Evolutionary conservation across 2,329 filamentous ascomycete genomes (phyloP).

Genomic region (Helicocarpus griseus): DNA sequence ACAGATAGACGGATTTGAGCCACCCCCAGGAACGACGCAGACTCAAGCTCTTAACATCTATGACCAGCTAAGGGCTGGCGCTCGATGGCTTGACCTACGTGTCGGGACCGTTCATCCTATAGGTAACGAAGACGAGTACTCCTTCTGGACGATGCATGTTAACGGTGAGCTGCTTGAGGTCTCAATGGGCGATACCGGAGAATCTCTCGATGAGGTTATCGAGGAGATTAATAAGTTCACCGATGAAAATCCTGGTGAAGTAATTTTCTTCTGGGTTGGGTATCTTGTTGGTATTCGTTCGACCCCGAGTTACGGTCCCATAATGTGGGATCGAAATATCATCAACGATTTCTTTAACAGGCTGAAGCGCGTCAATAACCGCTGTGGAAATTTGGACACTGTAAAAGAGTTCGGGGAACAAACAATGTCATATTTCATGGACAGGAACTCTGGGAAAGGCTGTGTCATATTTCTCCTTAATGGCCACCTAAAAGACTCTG

Average conservation of each 20-base stretch:
- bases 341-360: slow-evolving; percentile 35
- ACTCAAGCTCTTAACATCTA: slow-evolving; percentile 37
- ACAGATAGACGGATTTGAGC: slow-evolving; percentile 18
- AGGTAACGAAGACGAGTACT: background rate
- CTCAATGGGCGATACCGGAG: background rate
- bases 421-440: slow-evolving; percentile 16
- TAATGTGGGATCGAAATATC: background rate
- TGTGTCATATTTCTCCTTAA: slow-evolving; percentile 28
- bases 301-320: slow-evolving; percentile 33
- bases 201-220: background rate
- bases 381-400: slow-evolving; percentile 23
- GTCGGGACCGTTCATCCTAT: background rate
- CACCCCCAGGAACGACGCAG: slow-evolving; percentile 21
- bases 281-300: slow-evolving; percentile 25
- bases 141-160: background rate
- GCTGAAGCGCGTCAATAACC: slow-evolving; percentile 34
- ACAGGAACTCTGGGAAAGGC: slow-evolving; percentile 15
- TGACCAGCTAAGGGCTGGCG: slow-evolving; percentile 38
- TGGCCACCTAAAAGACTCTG: slow-evolving; percentile 13
- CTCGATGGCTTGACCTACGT: slow-evolving; percentile 39
- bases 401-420: slow-evolving; percentile 25
- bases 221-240: slow-evolving; percentile 36
- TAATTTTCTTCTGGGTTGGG: slow-evolving; percentile 21
- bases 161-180: background rate
- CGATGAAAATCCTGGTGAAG: slow-evolving; percentile 33